Evolutionary conservation across 2,329 filamentous ascomycete genomes (phyloP).

Genomic region (Dothidotthia symphoricarpi): DNA sequence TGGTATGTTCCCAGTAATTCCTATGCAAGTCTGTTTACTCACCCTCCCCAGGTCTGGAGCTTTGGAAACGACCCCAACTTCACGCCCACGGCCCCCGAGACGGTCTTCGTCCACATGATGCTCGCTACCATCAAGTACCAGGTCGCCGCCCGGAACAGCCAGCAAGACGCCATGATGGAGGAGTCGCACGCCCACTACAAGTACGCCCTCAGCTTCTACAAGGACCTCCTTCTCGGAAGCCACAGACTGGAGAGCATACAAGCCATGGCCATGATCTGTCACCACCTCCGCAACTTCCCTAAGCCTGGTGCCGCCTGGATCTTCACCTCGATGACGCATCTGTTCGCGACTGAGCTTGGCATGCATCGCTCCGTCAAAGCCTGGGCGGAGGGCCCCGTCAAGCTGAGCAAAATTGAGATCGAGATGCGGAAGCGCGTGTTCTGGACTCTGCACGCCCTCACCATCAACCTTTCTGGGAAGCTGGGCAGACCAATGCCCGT

Average conservation of each 20-base stretch:
- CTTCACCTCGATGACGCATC: slow-evolving; percentile 63
- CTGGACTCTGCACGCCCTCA: slow-evolving; percentile 68
- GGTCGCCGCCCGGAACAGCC: slow-evolving; percentile 65
- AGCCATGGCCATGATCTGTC: slow-evolving; percentile 68
- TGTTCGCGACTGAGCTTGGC: slow-evolving; percentile 70
- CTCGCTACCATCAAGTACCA: slow-evolving; percentile 77
- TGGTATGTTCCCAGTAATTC: slow-evolving; percentile 59
- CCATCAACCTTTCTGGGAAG: slow-evolving; percentile 69
- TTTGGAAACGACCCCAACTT: slow-evolving; percentile 70
- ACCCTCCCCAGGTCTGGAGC: too few species aligned
- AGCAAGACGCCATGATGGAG: slow-evolving; percentile 54
- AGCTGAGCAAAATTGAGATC: slow-evolving; percentile 59
- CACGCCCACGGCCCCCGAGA: slow-evolving; percentile 62
- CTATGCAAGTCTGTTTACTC: too few species aligned
- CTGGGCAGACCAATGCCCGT: slow-evolving; percentile 76
- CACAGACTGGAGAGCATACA: slow-evolving; percentile 67
- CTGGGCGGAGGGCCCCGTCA: slow-evolving; percentile 48
- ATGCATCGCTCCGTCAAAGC: slow-evolving; percentile 69
- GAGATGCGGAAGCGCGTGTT: slow-evolving; percentile 78
- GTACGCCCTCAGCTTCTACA: slow-evolving; percentile 68
- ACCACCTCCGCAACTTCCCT: slow-evolving; percentile 73
- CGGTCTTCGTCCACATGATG: slow-evolving; percentile 73
- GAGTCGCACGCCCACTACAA: slow-evolving; percentile 77
- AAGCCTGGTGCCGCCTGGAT: slow-evolving; percentile 74
- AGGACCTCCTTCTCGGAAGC: slow-evolving; percentile 60